Conservation (phyloP, 139 green algal species). For the Axilococcus clingmanii region DNA sequence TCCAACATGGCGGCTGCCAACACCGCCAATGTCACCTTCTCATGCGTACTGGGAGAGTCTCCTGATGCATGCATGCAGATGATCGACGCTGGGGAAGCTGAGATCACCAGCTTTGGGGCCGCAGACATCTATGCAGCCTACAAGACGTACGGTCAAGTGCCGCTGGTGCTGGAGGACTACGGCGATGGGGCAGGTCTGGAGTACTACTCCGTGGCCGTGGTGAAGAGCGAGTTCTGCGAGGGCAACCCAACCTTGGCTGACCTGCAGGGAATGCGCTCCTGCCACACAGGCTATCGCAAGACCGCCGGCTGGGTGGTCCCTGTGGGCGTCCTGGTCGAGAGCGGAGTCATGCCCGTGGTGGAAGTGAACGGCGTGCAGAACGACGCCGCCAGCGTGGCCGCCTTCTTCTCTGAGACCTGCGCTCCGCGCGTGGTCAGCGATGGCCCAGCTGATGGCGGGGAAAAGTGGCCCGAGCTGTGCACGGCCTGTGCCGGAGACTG, state of each 20-base stretch:
- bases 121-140: neutral
- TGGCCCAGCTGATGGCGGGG: constrained; percentile 4
- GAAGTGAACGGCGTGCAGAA: neutral
- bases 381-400: constrained; percentile 16
- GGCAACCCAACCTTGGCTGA: constrained; percentile 3
- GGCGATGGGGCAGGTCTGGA: neutral
- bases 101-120: constrained; percentile 7
- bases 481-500: constrained; percentile 27
- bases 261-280: constrained; percentile 23
- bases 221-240: constrained; percentile 7
- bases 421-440: constrained; percentile 4
- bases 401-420: constrained; percentile 24
- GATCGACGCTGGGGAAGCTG: neutral
- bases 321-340: constrained; percentile 10
- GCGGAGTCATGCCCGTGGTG: constrained; percentile 5
- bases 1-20: too few species aligned
- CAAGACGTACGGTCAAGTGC: constrained; percentile 2
- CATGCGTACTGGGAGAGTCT: constrained; percentile 8
- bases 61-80: constrained; percentile 4
- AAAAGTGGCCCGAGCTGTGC: constrained; percentile 11
- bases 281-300: constrained; percentile 32
- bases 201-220: constrained; percentile 22
- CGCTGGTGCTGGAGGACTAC: constrained; percentile 1
- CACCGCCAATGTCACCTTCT: constrained; percentile 2
- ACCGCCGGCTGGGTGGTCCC: constrained; percentile 22